Base-by-base conservation (phyloP, 2,329 filamentous ascomycete genomes). In the Clonostachys sp. region DNA sequence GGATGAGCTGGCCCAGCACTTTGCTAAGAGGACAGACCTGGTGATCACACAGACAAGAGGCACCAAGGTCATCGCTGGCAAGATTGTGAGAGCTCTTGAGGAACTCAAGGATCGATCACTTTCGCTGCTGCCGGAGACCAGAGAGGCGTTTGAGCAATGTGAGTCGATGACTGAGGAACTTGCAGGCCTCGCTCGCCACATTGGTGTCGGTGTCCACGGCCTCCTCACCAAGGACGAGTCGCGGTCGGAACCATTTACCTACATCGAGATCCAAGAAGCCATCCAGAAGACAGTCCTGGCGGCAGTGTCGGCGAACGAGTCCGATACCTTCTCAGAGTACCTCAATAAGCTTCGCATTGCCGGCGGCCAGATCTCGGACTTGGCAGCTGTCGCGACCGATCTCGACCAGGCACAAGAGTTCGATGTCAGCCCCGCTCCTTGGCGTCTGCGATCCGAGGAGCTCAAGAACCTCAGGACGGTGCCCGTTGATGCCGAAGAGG, bases 401-500 rank as follows among this genome's bases (percentile, higher is more conserved):
- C 72, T 91, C 17, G 81, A 83, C 38, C 82, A 86, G 57, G 87
- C 87, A 0, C 76, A 86, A 51, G 87, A 92, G 63, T 92, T 97
- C 58, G 89, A 95, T 53, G 79, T 82, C 52, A 79, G 75, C 18
- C 75, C 81, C 1, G 80, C 87, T 5, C 94, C 94, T 3, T 99
- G 94, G 94, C 77, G 87, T 46, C 75, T 90, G 34, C 86, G 91
- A 46, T 85, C 90, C 4, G 82, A 87, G 57, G 87, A 94, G 58
- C 78, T 97, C 46, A 89, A 86, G 64, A 82, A 83, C n/a, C 86
- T 86, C 54, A 92, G 94, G 71, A 84, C 82, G 18, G 81, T 89
- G 35, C 86, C 89, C 0, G 78, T 91, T 38, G 90, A 96, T 59
- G 84, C 87, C 1, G 90, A 96, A 60, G 88, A 92, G 59, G 89